phyloP scores from a whole-genome alignment of 768 basidiomycete genomes.

The Lactarius trivialis region DNA sequence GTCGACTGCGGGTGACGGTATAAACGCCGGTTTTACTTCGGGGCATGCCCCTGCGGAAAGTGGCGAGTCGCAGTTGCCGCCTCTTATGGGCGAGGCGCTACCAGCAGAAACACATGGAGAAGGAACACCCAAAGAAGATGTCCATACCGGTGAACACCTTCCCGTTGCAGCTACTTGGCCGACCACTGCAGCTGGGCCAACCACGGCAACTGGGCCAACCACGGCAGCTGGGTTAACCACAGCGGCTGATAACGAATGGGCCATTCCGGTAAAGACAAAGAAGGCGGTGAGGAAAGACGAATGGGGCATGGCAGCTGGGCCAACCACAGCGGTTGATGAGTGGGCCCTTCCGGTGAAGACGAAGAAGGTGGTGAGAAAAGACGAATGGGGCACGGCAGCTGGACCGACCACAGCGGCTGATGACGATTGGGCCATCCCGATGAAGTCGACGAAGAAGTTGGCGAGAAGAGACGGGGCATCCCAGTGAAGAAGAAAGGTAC shows the following conservation, averaged over 20 bases:
- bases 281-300: constrained; percentile 5
- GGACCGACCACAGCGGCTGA: no score
- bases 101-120: not conserved
- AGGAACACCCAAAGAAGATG: not conserved
- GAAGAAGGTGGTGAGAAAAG: constrained; percentile 4
- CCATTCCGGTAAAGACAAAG: not conserved
- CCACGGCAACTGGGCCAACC: no score
- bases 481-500: not conserved
- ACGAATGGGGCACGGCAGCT: no score
- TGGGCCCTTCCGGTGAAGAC: no score
- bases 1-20: constrained; percentile 3
- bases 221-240: no score
- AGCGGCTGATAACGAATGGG: no score
- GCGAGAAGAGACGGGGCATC: no score
- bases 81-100: not conserved
- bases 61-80: not conserved
- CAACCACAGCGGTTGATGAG: no score
- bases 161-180: not conserved
- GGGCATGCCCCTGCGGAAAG: not conserved
- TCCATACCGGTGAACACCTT: not conserved
- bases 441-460: constrained; percentile 17
- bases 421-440: not conserved
- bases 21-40: not conserved
- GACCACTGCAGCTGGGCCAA: not conserved
- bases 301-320: no score